A percentile compares a stretch with the other conserved stretches of the same genome.
Conservation (phyloP, 192 early-diverging fungal species). For the Coemansia guatemalensis region DNA sequence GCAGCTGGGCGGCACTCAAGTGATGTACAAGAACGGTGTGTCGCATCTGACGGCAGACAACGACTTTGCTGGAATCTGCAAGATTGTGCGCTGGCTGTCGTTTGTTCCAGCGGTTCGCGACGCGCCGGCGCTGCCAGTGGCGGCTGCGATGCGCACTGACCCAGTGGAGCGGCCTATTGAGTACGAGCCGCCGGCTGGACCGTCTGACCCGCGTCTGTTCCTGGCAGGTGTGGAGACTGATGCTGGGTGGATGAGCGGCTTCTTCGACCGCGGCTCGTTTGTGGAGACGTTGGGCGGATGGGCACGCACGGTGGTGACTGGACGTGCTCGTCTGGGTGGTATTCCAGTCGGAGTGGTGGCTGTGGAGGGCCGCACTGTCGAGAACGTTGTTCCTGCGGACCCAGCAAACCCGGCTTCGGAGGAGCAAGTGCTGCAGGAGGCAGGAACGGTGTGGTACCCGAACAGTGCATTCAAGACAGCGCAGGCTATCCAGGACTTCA, state of each 20-base stretch:
- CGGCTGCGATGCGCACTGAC: constrained; percentile 60
- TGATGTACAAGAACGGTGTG: constrained; percentile 99
- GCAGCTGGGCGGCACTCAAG: constrained; percentile 97
- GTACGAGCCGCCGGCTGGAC: constrained; percentile 76
- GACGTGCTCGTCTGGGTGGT: constrained; percentile 92
- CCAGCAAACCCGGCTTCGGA: constrained; percentile 87
- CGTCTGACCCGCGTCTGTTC: constrained; percentile 90
- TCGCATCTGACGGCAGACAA: constrained; percentile 96
- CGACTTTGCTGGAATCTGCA: constrained; percentile 88
- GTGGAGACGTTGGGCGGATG: constrained; percentile 95
- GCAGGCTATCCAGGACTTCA: constrained; percentile 98
- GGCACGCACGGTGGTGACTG: constrained; percentile 95
- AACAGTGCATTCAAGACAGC: constrained; percentile 99
- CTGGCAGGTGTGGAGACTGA: constrained; percentile 75
- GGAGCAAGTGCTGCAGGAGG: constrained; percentile 87
- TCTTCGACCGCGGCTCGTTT: constrained; percentile 98
- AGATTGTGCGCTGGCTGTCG: constrained; percentile 92
- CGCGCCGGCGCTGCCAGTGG: constrained; percentile 64
- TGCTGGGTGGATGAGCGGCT: constrained; percentile 75
- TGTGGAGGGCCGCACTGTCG: constrained; percentile 93
- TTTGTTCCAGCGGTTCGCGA: constrained; percentile 79
- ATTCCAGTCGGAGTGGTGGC: constrained; percentile 97
- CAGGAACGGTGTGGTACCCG: constrained; percentile 98
- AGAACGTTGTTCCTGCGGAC: constrained; percentile 90
- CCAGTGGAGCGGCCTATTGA: constrained; percentile 81